Percentiles rank a stretch among this genome's conserved stretches.
phyloP scores from a whole-genome alignment of 1,284 basidiomycete species.

The Marasmius oreades region DNA sequence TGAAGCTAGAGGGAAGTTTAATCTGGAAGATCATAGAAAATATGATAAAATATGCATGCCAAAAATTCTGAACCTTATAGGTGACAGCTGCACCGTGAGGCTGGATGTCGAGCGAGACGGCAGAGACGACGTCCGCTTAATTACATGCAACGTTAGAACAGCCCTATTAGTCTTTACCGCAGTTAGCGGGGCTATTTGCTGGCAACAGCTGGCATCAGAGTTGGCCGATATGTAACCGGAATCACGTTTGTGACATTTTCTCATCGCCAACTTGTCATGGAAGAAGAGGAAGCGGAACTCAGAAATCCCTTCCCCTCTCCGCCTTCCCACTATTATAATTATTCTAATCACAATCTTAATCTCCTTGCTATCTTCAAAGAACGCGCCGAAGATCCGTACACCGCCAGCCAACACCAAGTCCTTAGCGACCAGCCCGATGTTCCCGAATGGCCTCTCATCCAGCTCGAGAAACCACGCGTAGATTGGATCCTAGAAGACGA shows the following conservation, averaged over 20 bases:
- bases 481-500: conserved; percentile 79
- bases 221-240: no score
- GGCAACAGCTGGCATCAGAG: no score
- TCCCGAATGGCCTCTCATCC: conserved; percentile 66
- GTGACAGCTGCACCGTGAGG: no score
- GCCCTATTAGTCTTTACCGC: no score
- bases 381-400: conserved; percentile 35
- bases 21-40: no score
- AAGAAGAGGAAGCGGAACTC: conserved; percentile 70
- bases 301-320: conserved; percentile 81
- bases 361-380: conserved; percentile 59
- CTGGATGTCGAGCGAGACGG: no score
- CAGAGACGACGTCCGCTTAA: no score
- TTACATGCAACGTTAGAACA: no score
- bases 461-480: conserved; percentile 75
- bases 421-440: conserved; percentile 66
- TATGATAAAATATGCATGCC: no score
- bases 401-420: conserved; percentile 52
- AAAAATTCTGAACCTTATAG: no score
- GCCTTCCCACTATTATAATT: conserved; percentile 72
- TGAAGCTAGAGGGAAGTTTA: no score
- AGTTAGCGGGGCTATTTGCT: no score
- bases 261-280: conserved; percentile 32
- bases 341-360: conserved; percentile 64
- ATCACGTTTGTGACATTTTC: not conserved